These are phyloP conservation scores for Skeletonema potamos DNA, from an alignment of 108 stramenopile species.

Conservation along the genomic window DNA sequence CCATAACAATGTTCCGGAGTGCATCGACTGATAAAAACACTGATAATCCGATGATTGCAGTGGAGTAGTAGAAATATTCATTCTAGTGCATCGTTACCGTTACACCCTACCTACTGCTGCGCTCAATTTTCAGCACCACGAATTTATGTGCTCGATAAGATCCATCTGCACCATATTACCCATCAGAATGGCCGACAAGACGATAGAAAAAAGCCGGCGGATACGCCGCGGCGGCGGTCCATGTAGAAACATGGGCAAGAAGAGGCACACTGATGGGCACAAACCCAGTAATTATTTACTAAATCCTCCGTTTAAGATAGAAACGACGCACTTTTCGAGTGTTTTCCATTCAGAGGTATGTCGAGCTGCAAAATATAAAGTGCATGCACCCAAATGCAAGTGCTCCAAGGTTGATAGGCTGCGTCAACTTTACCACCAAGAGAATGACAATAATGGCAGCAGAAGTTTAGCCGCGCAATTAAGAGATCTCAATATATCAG, in stretches of 20 bases:
- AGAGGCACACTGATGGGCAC: neutral
- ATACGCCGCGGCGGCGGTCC: neutral
- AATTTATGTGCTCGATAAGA: neutral
- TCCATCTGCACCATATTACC: neutral
- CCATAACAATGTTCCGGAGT: too few species aligned
- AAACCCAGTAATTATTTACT: neutral
- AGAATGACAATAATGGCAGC: neutral
- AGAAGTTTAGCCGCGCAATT: neutral
- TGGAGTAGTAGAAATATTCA: too few species aligned
- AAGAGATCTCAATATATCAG: neutral
- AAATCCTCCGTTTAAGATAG: neutral
- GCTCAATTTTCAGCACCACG: too few species aligned
- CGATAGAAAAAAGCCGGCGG: neutral
- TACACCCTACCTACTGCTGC: too few species aligned
- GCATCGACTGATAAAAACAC: too few species aligned
- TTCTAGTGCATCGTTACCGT: too few species aligned
- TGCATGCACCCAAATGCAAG: constrained; percentile 40
- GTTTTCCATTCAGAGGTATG: constrained; percentile 19
- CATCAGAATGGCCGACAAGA: neutral
- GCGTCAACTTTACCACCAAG: constrained; percentile 4
- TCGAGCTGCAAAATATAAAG: constrained; percentile 46
- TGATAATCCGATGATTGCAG: too few species aligned
- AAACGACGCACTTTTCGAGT: neutral
- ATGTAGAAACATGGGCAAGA: neutral
- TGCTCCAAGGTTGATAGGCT: constrained; percentile 38